Base-by-base conservation (phyloP, 164 flowering plant species). In the Liquidambar formosana region DNA sequence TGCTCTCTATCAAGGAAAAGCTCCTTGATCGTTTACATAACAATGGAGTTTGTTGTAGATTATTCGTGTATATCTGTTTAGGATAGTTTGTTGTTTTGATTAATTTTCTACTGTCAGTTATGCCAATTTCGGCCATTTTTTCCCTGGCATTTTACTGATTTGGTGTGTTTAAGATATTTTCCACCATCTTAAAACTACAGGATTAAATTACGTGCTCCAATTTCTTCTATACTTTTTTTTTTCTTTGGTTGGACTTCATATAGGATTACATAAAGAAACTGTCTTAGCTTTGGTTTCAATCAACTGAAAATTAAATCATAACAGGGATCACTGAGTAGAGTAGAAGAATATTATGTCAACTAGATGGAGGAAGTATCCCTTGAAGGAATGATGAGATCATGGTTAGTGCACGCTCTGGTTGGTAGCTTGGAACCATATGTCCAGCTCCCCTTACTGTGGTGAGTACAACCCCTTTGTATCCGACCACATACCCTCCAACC, bases 401-500 rank as follows among this genome's bases (percentile, higher is more conserved):
- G 21, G 69, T 23, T n/a, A 83, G 71, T 19, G 84, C 78, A 16
- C 80, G 66, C 49, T 48, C 68, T 12, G 86, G 81, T 63, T 81
- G 79, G 66, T 76, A 71, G 61, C 76, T 75, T 4, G 86, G 84
- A 63, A 81, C 83, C 11, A 12, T 15, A 48, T 83, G 86, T 3
- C 84, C 86, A 22, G 86, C 69, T 28, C 80, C 86, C 38, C 79
- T 74, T 4, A 83, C 71, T 16, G 86, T 83, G 15, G 28, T 57
- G 15, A 79, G 67, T 10, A 61, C 65, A 65, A 80, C 8, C 10
- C 77, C 77, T 49, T 76, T 51, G 64, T 83, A 80, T 15, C 23
- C 78, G 10, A 76, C 75, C 10, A 67, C 79, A 65, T 75, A 82
- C 44, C 86, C 86, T 38, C 83, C 86, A 56, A 82, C 86, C 84